Percentiles rank a stretch among this genome's conserved stretches.
phyloP scores from a whole-genome alignment of 352 stramenopile genomes.

The Pythium catenulatum region DNA sequence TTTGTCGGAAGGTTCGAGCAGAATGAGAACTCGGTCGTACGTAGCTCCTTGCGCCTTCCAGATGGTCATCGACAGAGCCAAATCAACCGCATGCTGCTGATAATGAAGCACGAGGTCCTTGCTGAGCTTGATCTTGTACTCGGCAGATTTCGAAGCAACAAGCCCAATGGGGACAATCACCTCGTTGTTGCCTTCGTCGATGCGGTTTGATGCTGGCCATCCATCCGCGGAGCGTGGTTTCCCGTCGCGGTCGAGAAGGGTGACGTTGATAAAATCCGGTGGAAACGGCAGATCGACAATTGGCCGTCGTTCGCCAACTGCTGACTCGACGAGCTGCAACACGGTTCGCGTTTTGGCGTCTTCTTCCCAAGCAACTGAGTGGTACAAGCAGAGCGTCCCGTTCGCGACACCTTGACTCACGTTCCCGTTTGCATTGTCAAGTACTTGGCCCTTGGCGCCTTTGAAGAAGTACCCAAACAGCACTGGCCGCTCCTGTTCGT shows the following conservation, averaged over 20 bases:
- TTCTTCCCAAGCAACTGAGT: conserved; percentile 38
- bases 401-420: conserved; percentile 4
- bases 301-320: too few species aligned
- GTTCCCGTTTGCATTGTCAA: conserved; percentile 40
- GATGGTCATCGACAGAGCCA: not conserved
- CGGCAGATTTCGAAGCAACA: not conserved
- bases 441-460: conserved; percentile 14
- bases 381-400: conserved; percentile 5
- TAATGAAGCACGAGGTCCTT: not conserved
- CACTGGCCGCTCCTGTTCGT: conserved; percentile 11
- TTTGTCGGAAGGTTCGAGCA: not conserved
- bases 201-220: not conserved
- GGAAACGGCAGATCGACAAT: conserved; percentile 11
- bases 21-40: not conserved
- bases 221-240: not conserved
- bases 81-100: not conserved
- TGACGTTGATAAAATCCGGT: conserved; percentile 13
- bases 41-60: conserved; percentile 24
- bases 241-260: not conserved
- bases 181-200: not conserved
- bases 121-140: not conserved
- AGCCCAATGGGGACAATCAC: conserved; percentile 12
- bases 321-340: not conserved
- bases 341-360: not conserved
- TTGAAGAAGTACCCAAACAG: conserved; percentile 49